phyloP scores from a whole-genome alignment of 495 filamentous ascomycete genomes.

The Hypoxylon cercidicola region DNA sequence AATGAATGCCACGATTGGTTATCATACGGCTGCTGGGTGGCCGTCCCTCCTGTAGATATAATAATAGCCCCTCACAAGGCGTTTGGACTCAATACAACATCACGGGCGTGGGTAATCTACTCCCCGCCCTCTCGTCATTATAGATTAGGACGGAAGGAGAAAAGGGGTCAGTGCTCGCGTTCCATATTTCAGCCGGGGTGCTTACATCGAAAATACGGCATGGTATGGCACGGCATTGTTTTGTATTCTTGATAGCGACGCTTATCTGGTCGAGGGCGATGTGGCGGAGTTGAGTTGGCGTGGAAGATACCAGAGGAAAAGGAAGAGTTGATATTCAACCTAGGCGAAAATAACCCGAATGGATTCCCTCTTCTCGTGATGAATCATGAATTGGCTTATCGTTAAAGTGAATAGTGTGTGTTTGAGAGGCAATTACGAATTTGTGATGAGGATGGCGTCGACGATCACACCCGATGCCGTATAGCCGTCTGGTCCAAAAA shows the following conservation, averaged over 20 bases:
- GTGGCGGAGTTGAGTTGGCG: background rate
- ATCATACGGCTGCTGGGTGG: constrained; percentile 38
- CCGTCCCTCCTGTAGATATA: constrained; percentile 34
- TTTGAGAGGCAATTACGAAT: background rate
- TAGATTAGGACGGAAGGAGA: constrained; percentile 18
- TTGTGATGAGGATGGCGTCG: background rate
- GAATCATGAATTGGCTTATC: constrained; percentile 4
- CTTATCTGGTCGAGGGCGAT: constrained; percentile 2
- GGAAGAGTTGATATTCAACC: constrained; percentile 20
- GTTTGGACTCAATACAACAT: constrained; percentile 24
- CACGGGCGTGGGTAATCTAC: constrained; percentile 14
- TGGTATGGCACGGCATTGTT: constrained; percentile 1
- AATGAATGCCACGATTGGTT: constrained; percentile 21
- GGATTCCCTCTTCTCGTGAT: constrained; percentile 2
- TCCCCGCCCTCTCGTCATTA: background rate
- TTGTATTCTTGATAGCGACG: constrained; percentile 1
- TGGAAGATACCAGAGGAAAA: constrained; percentile 20
- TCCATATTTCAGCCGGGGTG: background rate
- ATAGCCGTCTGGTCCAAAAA: no score
- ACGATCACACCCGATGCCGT: background rate
- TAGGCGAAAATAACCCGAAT: constrained; percentile 3
- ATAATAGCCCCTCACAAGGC: constrained; percentile 30
- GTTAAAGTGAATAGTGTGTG: background rate
- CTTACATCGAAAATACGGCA: constrained; percentile 12
- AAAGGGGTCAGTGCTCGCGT: background rate